phyloP scores from a whole-genome alignment of 1,284 basidiomycete genomes.

The Rhodotorula sp. region DNA sequence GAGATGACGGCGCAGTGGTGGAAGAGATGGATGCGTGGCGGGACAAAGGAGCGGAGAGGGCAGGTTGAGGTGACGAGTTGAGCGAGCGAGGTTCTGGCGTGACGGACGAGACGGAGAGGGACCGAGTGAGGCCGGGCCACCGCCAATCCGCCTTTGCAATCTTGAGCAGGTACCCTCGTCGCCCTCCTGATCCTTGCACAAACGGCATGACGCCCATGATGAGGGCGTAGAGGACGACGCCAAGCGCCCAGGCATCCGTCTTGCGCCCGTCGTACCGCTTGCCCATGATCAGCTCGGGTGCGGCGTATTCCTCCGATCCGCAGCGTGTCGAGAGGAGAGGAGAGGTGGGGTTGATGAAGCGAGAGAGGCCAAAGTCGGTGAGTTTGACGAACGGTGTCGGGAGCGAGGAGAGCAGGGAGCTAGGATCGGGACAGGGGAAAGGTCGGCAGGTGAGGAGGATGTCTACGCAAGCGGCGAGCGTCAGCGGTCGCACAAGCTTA shows the following conservation, averaged over 20 bases:
- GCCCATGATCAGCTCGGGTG: conserved; percentile 81
- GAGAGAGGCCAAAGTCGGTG: conserved; percentile 85
- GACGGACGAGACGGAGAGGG: conserved; percentile 2
- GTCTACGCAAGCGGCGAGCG: conserved; percentile 51
- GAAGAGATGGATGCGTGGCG: conserved; percentile 57
- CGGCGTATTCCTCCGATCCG: conserved; percentile 87
- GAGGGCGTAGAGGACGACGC: conserved; percentile 76
- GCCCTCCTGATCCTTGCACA: conserved; percentile 50
- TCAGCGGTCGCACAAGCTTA: background rate
- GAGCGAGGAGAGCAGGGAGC: conserved; percentile 51
- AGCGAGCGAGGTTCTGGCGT: background rate
- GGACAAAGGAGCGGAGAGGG: conserved; percentile 55
- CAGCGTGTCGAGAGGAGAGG: conserved; percentile 81
- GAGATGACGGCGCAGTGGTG: conserved; percentile 54
- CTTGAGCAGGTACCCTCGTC: conserved; percentile 58
- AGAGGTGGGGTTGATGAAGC: conserved; percentile 70
- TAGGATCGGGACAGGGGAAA: conserved; percentile 49
- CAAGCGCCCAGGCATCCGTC: conserved; percentile 87
- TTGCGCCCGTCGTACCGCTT: conserved; percentile 76
- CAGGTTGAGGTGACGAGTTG: conserved; percentile 47
- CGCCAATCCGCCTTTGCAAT: conserved; percentile 74
- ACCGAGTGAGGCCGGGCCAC: conserved; percentile 57
- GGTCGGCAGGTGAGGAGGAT: conserved; percentile 59
- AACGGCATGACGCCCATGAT: conserved; percentile 65
- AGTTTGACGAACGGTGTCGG: conserved; percentile 72